Conservation (phyloP, 768 basidiomycete genomes). For the Naganishia antarctica region DNA sequence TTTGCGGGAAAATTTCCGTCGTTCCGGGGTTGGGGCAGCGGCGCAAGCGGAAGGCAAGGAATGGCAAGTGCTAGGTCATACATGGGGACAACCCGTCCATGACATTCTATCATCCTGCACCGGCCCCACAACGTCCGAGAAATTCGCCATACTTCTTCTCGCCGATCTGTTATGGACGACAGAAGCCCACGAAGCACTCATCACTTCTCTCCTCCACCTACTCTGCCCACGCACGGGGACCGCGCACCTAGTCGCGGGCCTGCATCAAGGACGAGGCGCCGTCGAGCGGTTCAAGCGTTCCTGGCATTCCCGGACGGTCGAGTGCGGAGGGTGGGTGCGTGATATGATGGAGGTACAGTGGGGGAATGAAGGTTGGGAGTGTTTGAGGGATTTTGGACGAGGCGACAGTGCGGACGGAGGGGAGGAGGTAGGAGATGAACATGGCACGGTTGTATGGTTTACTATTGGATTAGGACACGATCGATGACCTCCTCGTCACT, state of each 20-base stretch:
- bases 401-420: constrained; percentile 24
- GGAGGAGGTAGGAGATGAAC: constrained; percentile 29
- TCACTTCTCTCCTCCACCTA: constrained; percentile 36
- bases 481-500: not conserved
- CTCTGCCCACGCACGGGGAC: constrained; percentile 29
- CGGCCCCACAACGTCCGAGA: not conserved
- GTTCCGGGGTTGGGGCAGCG: not conserved
- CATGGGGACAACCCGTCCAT: constrained; percentile 36
- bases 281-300: constrained; percentile 36
- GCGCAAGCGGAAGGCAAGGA: not conserved
- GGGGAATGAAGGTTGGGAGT: constrained; percentile 23
- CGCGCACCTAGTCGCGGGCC: constrained; percentile 41
- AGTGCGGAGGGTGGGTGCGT: constrained; percentile 23
- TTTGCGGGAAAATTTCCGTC: constrained; percentile 12
- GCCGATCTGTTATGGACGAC: constrained; percentile 46
- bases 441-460: constrained; percentile 19
- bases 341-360: constrained; percentile 36
- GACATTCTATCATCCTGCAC: constrained; percentile 7
- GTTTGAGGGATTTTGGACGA: constrained; percentile 16
- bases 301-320: constrained; percentile 22
- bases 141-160: constrained; percentile 42
- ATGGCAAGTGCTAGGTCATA: constrained; percentile 40
- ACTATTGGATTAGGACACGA: constrained; percentile 6
- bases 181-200: constrained; percentile 37
- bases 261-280: constrained; percentile 46